Percentiles rank a stretch among this genome's conserved stretches.
Conservation (phyloP, 441 rosid species). For the Theobroma grandiflorum region DNA sequence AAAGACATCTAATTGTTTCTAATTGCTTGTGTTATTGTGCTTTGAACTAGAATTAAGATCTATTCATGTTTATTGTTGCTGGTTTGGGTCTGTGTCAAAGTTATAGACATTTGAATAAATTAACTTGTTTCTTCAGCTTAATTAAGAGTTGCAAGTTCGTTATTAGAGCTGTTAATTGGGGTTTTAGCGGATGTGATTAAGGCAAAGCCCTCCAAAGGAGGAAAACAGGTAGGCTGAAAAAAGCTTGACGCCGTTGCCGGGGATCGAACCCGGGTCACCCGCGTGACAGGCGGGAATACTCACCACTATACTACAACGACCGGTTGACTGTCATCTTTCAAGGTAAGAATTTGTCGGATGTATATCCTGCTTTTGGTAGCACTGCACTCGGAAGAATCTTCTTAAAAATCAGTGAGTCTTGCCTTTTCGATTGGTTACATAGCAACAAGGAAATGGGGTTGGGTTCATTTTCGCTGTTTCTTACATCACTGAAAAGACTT, state of each 20-base stretch:
- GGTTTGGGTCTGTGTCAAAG: background rate
- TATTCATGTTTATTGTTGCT: background rate
- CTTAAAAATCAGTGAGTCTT: no score
- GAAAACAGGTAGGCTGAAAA: background rate
- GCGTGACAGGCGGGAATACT: slow-evolving; percentile 97
- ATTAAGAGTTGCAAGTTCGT: background rate
- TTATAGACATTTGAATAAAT: background rate
- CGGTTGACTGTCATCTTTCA: background rate
- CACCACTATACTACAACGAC: slow-evolving; percentile 96
- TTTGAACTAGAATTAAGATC: background rate
- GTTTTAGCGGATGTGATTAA: background rate
- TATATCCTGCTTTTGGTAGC: no score
- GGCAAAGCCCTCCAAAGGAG: background rate
- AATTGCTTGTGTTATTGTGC: background rate
- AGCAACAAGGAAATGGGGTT: no score
- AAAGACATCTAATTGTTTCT: background rate
- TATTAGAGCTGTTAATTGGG: no score
- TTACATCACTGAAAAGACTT: no score
- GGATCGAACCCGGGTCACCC: slow-evolving; percentile 98
- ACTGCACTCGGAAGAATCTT: no score
- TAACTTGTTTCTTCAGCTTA: background rate
- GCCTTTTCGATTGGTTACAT: no score
- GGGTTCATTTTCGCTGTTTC: no score
- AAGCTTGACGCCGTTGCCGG: slow-evolving; percentile 71
- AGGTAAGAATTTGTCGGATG: no score